Percentiles rank a stretch among this genome's conserved stretches.
phyloP scores from a whole-genome alignment of 139 green algal species.

The Chlorella vulgaris region DNA sequence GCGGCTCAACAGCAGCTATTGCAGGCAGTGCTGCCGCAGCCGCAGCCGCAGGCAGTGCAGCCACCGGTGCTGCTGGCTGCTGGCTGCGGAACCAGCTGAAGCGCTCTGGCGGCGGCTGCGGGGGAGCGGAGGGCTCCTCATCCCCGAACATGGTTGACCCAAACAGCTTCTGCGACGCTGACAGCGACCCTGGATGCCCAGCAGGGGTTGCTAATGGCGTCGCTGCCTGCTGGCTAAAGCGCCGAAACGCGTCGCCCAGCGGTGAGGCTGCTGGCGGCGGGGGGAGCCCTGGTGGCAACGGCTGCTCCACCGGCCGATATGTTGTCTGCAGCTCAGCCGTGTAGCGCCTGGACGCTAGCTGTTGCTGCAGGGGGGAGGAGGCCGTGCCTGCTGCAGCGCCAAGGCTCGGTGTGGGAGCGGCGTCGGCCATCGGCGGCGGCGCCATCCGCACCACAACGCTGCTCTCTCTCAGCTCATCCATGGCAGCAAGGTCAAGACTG shows the following conservation, averaged over 20 bases:
- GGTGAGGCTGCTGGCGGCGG: not conserved
- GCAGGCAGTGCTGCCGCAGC: not conserved
- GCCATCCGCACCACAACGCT: not conserved
- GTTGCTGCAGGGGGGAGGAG: not conserved
- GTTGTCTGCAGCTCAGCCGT: not conserved
- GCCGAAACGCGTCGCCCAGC: not conserved
- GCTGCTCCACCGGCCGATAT: not conserved
- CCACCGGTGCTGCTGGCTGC: not conserved
- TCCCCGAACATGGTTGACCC: not conserved
- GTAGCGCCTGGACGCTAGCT: not conserved
- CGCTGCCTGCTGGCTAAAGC: not conserved
- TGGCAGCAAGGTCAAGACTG: not conserved
- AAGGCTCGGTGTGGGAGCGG: not conserved
- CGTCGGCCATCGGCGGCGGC: not conserved
- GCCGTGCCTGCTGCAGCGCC: not conserved
- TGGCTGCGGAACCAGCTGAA: not conserved
- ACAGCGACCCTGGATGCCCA: not conserved
- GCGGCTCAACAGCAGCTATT: not conserved
- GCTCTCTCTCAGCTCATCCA: not conserved
- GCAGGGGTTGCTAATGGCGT: not conserved
- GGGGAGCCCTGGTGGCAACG: no score
- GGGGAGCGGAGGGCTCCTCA: not conserved
- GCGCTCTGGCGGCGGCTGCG: not conserved
- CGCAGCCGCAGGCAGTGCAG: not conserved
- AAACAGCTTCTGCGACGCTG: not conserved